Conservation (phyloP, 345 rosid species). For the Capsella bursapastoris region DNA sequence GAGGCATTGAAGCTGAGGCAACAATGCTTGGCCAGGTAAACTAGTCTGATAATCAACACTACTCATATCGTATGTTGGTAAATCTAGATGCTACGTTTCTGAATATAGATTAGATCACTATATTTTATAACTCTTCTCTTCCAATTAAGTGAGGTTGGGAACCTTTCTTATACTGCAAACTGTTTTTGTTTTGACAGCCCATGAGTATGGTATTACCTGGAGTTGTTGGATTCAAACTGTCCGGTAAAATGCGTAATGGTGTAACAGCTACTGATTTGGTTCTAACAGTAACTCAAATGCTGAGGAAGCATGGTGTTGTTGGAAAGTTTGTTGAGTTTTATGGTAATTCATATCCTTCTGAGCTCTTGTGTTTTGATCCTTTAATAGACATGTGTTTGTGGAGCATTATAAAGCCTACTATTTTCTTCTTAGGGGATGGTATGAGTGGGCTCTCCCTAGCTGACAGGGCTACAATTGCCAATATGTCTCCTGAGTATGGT, state of each 20-base stretch:
- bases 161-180: background rate
- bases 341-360: conserved; percentile 55
- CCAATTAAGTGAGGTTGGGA: background rate
- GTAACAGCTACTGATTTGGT: conserved; percentile 99
- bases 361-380: conserved; percentile 1
- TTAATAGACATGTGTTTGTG: conserved; percentile 1
- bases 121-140: background rate
- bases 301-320: conserved; percentile 99
- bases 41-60: background rate
- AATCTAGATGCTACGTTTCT: background rate
- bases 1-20: conserved; percentile 99
- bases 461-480: conserved; percentile 99
- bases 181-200: conserved; percentile 57
- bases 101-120: background rate
- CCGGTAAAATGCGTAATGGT: conserved; percentile 82
- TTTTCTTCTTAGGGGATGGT: conserved; percentile 71
- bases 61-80: background rate
- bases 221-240: conserved; percentile 95
- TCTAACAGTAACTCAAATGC: conserved; percentile 93
- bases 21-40: conserved; percentile 98
- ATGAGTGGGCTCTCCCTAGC: conserved; percentile 92
- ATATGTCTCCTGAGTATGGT: conserved; percentile 99
- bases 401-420: conserved; percentile 20
- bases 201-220: conserved; percentile 99
- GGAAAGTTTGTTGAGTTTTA: conserved; percentile 99